Conservation (phyloP, 2,329 filamentous ascomycete genomes). For the Aureobasidium lini region DNA sequence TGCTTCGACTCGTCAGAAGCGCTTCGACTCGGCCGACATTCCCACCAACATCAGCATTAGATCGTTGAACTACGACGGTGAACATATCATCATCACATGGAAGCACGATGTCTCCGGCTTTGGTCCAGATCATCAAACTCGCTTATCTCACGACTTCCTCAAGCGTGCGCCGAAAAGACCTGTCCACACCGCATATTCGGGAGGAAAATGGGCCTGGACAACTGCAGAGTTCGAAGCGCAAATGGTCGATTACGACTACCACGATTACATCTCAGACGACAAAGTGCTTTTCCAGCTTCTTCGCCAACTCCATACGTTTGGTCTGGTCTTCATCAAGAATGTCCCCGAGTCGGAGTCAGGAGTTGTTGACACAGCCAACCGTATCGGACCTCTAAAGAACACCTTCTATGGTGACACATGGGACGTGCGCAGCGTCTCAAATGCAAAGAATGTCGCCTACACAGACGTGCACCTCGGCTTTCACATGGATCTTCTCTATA, state of each 20-base stretch:
- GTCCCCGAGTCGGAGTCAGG: slow-evolving; percentile 51
- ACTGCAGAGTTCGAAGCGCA: slow-evolving; percentile 37
- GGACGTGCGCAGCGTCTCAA: slow-evolving; percentile 74
- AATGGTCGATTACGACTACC: slow-evolving; percentile 57
- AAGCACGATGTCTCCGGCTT: slow-evolving; percentile 45
- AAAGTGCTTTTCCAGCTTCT: slow-evolving; percentile 55
- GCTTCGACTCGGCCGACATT: slow-evolving; percentile 59
- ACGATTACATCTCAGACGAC: slow-evolving; percentile 60
- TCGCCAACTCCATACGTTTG: slow-evolving; percentile 54
- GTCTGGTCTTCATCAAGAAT: slow-evolving; percentile 67
- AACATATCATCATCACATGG: slow-evolving; percentile 48
- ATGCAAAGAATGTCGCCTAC: slow-evolving; percentile 86
- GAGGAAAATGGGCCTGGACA: slow-evolving; percentile 33
- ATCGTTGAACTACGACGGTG: slow-evolving; percentile 26
- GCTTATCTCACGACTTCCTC: slow-evolving; percentile 21
- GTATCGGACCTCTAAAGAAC: slow-evolving; percentile 71
- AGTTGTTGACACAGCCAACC: slow-evolving; percentile 60
- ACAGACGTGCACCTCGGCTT: slow-evolving; percentile 74
- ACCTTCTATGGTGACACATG: slow-evolving; percentile 90
- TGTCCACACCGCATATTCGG: slow-evolving; percentile 13
- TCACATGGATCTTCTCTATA: slow-evolving; percentile 91
- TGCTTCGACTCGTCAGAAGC: slow-evolving; percentile 53
- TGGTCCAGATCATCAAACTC: slow-evolving; percentile 34
- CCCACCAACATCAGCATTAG: slow-evolving; percentile 40
- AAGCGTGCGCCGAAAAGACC: neutral